phyloP scores from a whole-genome alignment of 2,329 filamentous ascomycete species.

The Neophaeococcomyces mojaviensis region DNA sequence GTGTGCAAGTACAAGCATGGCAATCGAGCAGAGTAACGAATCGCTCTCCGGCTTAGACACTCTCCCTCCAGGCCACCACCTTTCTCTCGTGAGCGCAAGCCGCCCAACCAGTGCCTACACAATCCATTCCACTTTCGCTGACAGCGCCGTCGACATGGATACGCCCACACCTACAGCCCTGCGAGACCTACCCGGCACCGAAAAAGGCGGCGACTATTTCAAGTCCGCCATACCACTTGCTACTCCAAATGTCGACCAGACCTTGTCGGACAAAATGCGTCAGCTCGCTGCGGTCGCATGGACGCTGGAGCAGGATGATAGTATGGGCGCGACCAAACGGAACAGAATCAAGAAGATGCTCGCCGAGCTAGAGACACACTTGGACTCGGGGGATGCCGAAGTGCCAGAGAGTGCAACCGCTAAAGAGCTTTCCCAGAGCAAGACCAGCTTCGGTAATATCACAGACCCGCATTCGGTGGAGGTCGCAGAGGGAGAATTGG shows the following conservation, averaged over 20 bases:
- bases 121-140: slow-evolving; percentile 22
- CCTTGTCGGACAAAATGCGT: slow-evolving; percentile 8
- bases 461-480: slow-evolving; percentile 12
- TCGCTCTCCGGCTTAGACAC: background rate
- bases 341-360: slow-evolving; percentile 1
- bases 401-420: background rate
- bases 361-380: background rate
- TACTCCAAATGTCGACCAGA: slow-evolving; percentile 5
- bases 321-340: slow-evolving; percentile 3
- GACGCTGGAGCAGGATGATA: slow-evolving; percentile 8
- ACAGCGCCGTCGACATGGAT: slow-evolving; percentile 25
- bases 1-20: background rate
- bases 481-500: slow-evolving; percentile 15
- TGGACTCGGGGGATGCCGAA: background rate
- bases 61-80: background rate
- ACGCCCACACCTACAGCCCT: slow-evolving; percentile 12
- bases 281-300: slow-evolving; percentile 6
- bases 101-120: slow-evolving; percentile 19
- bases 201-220: background rate
- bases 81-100: slow-evolving; percentile 4
- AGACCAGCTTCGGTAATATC: slow-evolving; percentile 12
- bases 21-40: background rate
- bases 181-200: background rate
- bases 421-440: slow-evolving; percentile 1
- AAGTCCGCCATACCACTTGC: background rate